phyloP scores from a whole-genome alignment of 495 filamentous ascomycete species.

The Aspergillus egyptiacus region DNA sequence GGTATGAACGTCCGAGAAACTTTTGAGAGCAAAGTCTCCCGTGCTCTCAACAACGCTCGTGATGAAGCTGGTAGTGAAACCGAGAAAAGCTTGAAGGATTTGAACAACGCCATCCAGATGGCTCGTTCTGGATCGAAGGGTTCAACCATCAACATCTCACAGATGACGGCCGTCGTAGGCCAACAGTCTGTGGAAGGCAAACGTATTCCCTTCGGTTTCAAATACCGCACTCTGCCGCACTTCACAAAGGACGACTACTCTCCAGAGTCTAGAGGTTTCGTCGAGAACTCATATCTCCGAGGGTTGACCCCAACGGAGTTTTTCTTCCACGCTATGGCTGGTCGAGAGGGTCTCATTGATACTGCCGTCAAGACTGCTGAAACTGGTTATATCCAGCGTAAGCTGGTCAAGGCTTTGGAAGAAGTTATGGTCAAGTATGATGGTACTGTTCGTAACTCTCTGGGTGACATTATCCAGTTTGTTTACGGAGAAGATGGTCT shows the following conservation, averaged over 20 bases:
- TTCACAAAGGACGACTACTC: constrained; percentile 99
- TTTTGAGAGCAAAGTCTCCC: constrained; percentile 92
- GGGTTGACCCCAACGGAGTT: constrained; percentile 94
- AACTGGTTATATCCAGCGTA: constrained; percentile 97
- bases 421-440: constrained; percentile 98
- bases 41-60: constrained; percentile 89
- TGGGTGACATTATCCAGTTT: constrained; percentile 96
- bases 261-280: constrained; percentile 92
- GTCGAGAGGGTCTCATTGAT: constrained; percentile 99
- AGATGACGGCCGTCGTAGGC: constrained; percentile 96
- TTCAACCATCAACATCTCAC: constrained; percentile 96
- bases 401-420: constrained; percentile 95
- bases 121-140: constrained; percentile 94
- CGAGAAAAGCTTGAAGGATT: constrained; percentile 84
- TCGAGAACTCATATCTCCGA: constrained; percentile 98
- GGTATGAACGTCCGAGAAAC: constrained; percentile 99
- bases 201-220: constrained; percentile 99
- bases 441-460: constrained; percentile 92
- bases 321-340: constrained; percentile 99
- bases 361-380: constrained; percentile 99
- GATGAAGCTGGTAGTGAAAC: constrained; percentile 91
- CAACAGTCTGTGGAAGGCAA: constrained; percentile 98
- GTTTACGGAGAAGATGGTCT: constrained; percentile 96
- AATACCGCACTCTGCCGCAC: constrained; percentile 93
- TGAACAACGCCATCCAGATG: constrained; percentile 95